Evolutionary conservation across 2,329 filamentous ascomycete species (phyloP).

Genomic region (Huntiella decipiens): DNA sequence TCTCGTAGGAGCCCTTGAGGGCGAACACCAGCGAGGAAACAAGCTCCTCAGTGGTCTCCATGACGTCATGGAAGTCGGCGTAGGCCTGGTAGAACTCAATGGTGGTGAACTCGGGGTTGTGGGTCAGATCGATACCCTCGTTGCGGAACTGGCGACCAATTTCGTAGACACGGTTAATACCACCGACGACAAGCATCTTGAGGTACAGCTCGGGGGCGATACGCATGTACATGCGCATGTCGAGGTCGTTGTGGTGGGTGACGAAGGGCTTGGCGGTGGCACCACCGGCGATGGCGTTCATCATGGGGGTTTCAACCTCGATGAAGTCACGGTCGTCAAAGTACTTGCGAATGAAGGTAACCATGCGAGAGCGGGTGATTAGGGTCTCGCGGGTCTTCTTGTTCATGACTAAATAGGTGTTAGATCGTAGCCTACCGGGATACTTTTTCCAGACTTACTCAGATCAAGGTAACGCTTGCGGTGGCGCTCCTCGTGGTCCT

Average conservation of each 20-base stretch:
- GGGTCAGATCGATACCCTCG: slow-evolving; percentile 53
- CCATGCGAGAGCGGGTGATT: slow-evolving; percentile 59
- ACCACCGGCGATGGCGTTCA: slow-evolving; percentile 88
- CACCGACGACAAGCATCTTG: slow-evolving; percentile 90
- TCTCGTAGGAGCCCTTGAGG: slow-evolving; percentile 68
- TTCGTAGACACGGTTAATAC: slow-evolving; percentile 87
- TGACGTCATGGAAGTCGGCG: slow-evolving; percentile 76
- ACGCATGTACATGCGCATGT: slow-evolving; percentile 89
- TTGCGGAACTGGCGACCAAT: slow-evolving; percentile 92
- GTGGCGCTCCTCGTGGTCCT: slow-evolving; percentile 84
- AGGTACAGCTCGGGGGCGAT: slow-evolving; percentile 90
- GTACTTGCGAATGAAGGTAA: slow-evolving; percentile 73
- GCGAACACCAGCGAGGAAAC: slow-evolving; percentile 79
- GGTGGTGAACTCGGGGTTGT: slow-evolving; percentile 92
- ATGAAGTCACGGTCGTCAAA: slow-evolving; percentile 77
- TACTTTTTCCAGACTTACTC: slow-evolving; percentile 18
- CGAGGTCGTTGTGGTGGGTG: slow-evolving; percentile 88
- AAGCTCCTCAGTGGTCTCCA: slow-evolving; percentile 82
- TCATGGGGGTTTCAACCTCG: slow-evolving; percentile 93
- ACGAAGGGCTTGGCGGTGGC: slow-evolving; percentile 86
- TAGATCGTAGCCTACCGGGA: neutral
- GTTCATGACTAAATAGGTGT: slow-evolving; percentile 49
- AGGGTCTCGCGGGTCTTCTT: slow-evolving; percentile 68
- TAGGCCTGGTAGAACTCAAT: slow-evolving; percentile 96
- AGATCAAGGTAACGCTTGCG: slow-evolving; percentile 88